Percentiles rank a stretch among this genome's conserved stretches.
Evolutionary conservation across 345 rosid genomes (phyloP).

Genomic region (Lepidium africanum): DNA sequence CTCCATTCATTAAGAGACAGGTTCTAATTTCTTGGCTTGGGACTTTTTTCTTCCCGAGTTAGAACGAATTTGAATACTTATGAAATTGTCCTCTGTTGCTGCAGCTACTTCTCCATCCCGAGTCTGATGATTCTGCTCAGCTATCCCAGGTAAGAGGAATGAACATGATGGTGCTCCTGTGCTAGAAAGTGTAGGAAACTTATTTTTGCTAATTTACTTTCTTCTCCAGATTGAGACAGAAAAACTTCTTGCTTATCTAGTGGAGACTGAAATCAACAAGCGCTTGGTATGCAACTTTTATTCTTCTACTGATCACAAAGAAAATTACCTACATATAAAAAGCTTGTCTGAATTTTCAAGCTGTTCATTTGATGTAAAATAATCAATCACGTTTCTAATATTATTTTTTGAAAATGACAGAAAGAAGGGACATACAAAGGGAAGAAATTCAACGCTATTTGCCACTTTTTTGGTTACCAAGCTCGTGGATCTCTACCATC

Average conservation of each 20-base stretch:
- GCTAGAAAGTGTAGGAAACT: background rate
- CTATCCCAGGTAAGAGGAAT: conserved; percentile 68
- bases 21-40: conserved; percentile 25
- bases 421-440: conserved; percentile 86
- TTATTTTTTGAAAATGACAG: conserved; percentile 33
- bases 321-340: background rate
- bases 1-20: conserved; percentile 82
- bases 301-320: background rate
- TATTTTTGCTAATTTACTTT: conserved; percentile 16
- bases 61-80: background rate
- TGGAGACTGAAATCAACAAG: conserved; percentile 86
- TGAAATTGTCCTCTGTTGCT: conserved; percentile 22
- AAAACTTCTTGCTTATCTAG: conserved; percentile 92
- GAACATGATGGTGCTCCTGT: background rate
- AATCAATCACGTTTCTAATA: background rate
- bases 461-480: conserved; percentile 98
- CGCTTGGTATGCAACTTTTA: conserved; percentile 40
- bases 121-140: conserved; percentile 98
- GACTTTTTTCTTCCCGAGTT: background rate
- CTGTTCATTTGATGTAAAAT: background rate
- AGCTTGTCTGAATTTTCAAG: background rate
- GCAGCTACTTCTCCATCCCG: conserved; percentile 88
- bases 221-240: conserved; percentile 80
- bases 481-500: conserved; percentile 98
- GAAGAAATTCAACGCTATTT: conserved; percentile 88